These are phyloP conservation scores for Boletus semigastroideus DNA, from an alignment of 1,284 basidiomycete species.

Conservation along the genomic window DNA sequence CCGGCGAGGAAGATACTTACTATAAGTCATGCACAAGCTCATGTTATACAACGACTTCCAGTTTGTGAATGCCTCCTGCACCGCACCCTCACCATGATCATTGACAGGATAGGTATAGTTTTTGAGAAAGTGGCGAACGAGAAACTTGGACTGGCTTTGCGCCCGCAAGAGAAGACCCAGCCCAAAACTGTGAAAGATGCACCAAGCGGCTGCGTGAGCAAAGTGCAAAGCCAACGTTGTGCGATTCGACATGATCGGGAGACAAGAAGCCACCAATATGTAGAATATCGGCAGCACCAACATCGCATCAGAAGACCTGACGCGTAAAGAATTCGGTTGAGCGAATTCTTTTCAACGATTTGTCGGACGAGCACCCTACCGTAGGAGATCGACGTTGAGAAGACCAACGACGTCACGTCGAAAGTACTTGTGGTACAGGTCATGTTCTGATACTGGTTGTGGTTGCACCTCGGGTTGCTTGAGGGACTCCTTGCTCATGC, in stretches of 20 bases:
- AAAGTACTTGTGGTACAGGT: slow-evolving; percentile 90
- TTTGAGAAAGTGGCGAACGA: slow-evolving; percentile 93
- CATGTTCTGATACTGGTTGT: slow-evolving; percentile 69
- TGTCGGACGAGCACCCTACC: slow-evolving; percentile 47
- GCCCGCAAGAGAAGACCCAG: slow-evolving; percentile 82
- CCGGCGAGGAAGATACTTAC: slow-evolving; percentile 44
- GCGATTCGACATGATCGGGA: slow-evolving; percentile 44
- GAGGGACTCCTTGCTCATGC: slow-evolving; percentile 6
- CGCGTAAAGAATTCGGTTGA: slow-evolving; percentile 21
- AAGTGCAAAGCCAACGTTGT: slow-evolving; percentile 67
- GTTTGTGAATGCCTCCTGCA: slow-evolving; percentile 89
- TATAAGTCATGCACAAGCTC: slow-evolving; percentile 93
- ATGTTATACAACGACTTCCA: slow-evolving; percentile 96
- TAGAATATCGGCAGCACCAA: slow-evolving; percentile 61
- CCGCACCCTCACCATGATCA: slow-evolving; percentile 66
- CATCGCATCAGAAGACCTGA: slow-evolving; percentile 67
- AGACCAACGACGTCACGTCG: slow-evolving; percentile 83
- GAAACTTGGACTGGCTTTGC: slow-evolving; percentile 85
- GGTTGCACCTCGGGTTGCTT: slow-evolving; percentile 12
- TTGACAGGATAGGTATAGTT: slow-evolving; percentile 79
- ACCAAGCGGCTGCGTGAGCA: slow-evolving; percentile 84
- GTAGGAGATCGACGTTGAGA: slow-evolving; percentile 80
- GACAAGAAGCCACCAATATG: slow-evolving; percentile 45
- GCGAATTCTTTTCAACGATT: slow-evolving; percentile 13
- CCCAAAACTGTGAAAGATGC: slow-evolving; percentile 86